These are phyloP conservation scores for Phallus indusiatus DNA, from an alignment of 768 basidiomycete genomes.

Conservation along the genomic window DNA sequence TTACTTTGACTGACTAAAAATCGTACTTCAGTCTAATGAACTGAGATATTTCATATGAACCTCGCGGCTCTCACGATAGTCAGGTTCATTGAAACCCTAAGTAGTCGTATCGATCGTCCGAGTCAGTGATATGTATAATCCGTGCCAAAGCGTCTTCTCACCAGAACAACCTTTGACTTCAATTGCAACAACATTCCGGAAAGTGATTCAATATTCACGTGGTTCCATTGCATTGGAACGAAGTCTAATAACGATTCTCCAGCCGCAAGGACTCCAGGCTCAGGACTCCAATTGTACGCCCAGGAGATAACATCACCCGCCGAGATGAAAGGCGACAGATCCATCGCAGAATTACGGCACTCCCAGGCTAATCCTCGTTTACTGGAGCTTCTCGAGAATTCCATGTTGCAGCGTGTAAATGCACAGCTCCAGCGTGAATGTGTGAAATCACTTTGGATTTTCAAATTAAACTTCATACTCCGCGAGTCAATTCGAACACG, in stretches of 20 bases:
- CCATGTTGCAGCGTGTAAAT: not conserved
- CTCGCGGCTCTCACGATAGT: not conserved
- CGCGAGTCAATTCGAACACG: no score
- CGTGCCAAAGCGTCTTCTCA: not conserved
- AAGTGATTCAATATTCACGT: not conserved
- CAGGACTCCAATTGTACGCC: not conserved
- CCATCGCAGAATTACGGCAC: not conserved
- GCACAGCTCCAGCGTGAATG: no score
- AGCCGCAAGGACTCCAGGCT: not conserved
- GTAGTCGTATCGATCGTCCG: no score
- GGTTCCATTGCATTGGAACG: not conserved
- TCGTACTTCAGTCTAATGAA: not conserved
- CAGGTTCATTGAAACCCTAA: not conserved
- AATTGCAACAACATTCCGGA: not conserved
- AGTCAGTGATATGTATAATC: no score
- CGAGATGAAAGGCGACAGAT: not conserved
- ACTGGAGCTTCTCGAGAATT: not conserved
- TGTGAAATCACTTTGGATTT: not conserved
- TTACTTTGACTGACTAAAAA: constrained; percentile 18
- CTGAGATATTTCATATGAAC: not conserved
- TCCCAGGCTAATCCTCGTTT: not conserved
- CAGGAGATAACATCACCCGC: not conserved
- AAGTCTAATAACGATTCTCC: not conserved
- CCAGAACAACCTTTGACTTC: not conserved
- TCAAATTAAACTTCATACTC: not conserved